A percentile compares a stretch with the other conserved stretches of the same genome.
These are phyloP conservation scores for Rhodocollybia butyracea DNA, from an alignment of 768 basidiomycete genomes.

Conservation along the genomic window DNA sequence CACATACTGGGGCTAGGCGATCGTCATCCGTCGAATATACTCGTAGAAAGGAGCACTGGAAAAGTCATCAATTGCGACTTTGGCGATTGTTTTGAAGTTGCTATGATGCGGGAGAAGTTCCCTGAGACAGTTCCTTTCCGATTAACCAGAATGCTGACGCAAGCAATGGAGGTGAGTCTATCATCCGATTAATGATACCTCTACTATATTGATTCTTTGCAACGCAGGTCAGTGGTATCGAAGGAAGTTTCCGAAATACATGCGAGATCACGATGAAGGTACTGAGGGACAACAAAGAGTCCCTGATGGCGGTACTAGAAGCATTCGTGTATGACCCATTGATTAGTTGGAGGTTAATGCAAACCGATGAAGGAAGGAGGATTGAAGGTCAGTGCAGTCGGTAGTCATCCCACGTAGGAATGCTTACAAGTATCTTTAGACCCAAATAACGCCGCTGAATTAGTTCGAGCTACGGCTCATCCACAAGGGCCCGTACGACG, in stretches of 20 bases:
- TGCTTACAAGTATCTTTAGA: slow-evolving; percentile 22
- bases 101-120: slow-evolving; percentile 98
- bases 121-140: slow-evolving; percentile 99
- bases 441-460: slow-evolving; percentile 52
- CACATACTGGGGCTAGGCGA: slow-evolving; percentile 98
- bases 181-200: background rate
- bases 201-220: slow-evolving; percentile 7
- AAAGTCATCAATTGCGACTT: slow-evolving; percentile 97
- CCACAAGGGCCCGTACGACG: slow-evolving; percentile 72
- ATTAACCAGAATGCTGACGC: slow-evolving; percentile 95
- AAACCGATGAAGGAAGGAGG: slow-evolving; percentile 74
- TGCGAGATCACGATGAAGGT: slow-evolving; percentile 99
- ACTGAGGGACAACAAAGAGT: slow-evolving; percentile 94
- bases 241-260: slow-evolving; percentile 93
- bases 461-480: slow-evolving; percentile 65
- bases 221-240: slow-evolving; percentile 89
- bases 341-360: slow-evolving; percentile 95
- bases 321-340: slow-evolving; percentile 98
- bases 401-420: background rate
- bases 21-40: slow-evolving; percentile 92
- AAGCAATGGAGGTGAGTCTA: slow-evolving; percentile 90
- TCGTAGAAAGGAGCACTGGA: slow-evolving; percentile 88
- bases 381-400: slow-evolving; percentile 50
- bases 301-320: slow-evolving; percentile 97
- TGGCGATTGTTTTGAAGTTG: slow-evolving; percentile 98